Evolutionary conservation across 139 green algal genomes (phyloP), one percentile per base, ranked within the genome.

Genomic region (Parachlorella kessleri): DNA sequence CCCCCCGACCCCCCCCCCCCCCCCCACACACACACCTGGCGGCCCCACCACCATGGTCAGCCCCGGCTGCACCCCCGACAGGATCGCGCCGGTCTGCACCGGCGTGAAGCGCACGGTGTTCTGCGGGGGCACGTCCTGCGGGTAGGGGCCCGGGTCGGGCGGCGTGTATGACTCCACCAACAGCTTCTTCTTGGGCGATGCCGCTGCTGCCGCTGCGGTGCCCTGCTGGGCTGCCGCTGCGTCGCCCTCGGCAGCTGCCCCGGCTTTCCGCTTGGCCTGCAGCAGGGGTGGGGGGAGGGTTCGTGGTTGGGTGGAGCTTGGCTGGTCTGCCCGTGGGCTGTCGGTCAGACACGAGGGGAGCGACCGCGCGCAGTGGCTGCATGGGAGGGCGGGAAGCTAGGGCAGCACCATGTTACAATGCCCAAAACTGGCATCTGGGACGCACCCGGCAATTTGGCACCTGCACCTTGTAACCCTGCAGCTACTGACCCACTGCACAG

Each of bases 21-120:
- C 18, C 10, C 67, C 67, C 35, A 14, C 14, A 6, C 55, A 32
- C 55, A 7, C 64, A 83, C 83, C 83, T 9, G 96, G 96, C 5
- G 96, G 96, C 0, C 96, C 96, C 41, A 99, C 96, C 28, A 99
- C 89, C 93, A 99, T 96, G 6, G 93, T 99, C 66, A 99, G 86
- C 3, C 96, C 96, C 1, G 90, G 91, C 86, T 97, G 92, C 79
- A 98, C 86, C 2, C 95, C 96, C 30, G 81, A 39, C 39, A 81
- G 77, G 71, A 98, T 96, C 1, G 94, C 95, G 38, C 92, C 84
- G 24, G 94, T 90, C 87, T 97, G 93, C 64, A 96, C 89, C 6
- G 92, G 90, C n/a, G 96, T 99, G 85, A 99, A 99, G 37, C 94
- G 88, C 30, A 99, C 94, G 30, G 33, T 54, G 84, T 99, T 99